A percentile compares a stretch with the other conserved stretches of the same genome.
Evolutionary conservation across 441 rosid genomes (phyloP).

Genomic region (Melastoma candidum): DNA sequence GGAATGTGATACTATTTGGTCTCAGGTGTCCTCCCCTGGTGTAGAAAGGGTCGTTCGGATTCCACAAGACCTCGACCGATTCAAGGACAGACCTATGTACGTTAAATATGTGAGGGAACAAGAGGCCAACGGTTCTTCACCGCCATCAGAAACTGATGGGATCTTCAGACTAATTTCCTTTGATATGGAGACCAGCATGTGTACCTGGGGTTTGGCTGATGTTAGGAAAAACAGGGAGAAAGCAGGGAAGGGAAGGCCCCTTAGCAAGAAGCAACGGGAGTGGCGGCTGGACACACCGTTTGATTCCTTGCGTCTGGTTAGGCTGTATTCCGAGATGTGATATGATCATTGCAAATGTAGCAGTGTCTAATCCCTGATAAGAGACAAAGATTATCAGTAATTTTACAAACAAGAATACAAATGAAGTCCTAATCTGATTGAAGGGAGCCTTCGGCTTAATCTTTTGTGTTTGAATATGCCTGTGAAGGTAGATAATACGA

Average conservation of each 20-base stretch:
- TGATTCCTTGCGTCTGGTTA: slow-evolving; percentile 46
- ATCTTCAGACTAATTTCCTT: slow-evolving; percentile 56
- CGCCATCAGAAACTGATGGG: slow-evolving; percentile 47
- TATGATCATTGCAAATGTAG: no score
- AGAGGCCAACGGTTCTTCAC: slow-evolving; percentile 11
- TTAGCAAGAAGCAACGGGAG: slow-evolving; percentile 70
- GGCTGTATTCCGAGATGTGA: slow-evolving; percentile 39
- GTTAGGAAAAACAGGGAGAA: slow-evolving; percentile 73
- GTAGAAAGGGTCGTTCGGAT: slow-evolving; percentile 67
- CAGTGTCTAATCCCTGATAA: no score
- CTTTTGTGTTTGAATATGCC: no score
- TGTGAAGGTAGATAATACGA: no score
- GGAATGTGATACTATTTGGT: slow-evolving; percentile 2
- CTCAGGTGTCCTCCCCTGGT: slow-evolving; percentile 88
- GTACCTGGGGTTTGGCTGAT: slow-evolving; percentile 78
- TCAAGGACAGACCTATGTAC: slow-evolving; percentile 64
- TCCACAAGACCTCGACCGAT: slow-evolving; percentile 72
- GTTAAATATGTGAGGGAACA: slow-evolving; percentile 35
- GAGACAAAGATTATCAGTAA: no score
- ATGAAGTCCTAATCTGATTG: no score
- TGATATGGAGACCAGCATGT: slow-evolving; percentile 39
- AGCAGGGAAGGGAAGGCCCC: slow-evolving; percentile 86
- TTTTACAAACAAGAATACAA: no score
- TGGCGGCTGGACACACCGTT: slow-evolving; percentile 64
- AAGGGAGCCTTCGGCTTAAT: no score